Conservation (phyloP, 768 basidiomycete genomes). For the Megacollybia marginata region DNA sequence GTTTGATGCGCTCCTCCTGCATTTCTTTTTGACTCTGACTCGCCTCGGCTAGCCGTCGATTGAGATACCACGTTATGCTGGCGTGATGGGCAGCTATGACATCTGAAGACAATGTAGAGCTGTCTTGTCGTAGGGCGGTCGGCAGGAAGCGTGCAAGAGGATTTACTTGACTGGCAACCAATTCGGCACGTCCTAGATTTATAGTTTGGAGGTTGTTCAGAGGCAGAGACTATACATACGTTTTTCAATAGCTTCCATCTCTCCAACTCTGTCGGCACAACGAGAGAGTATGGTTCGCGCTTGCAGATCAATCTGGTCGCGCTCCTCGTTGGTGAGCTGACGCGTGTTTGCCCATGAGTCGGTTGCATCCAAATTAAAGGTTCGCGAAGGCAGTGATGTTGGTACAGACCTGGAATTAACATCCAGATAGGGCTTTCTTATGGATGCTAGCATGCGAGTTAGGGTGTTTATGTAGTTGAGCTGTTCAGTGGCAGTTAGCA, state of each 20-base stretch:
- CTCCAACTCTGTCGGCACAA: conserved; percentile 81
- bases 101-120: conserved; percentile 46
- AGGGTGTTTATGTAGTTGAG: conserved; percentile 67
- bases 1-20: conserved; percentile 89
- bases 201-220: conserved; percentile 7
- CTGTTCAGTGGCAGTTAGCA: conserved; percentile 27
- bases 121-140: conserved; percentile 55
- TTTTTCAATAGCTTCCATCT: conserved; percentile 85
- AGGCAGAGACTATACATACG: conserved; percentile 35
- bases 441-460: conserved; percentile 60
- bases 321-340: conserved; percentile 79
- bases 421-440: conserved; percentile 85
- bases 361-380: conserved; percentile 46
- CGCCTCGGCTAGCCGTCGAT: conserved; percentile 68
- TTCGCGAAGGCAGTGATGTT: conserved; percentile 39
- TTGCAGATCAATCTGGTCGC: conserved; percentile 94
- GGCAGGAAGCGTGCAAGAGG: conserved; percentile 68
- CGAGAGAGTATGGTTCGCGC: conserved; percentile 78
- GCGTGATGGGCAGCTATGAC: conserved; percentile 88
- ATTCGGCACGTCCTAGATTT: conserved; percentile 53
- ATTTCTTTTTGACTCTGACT: conserved; percentile 77
- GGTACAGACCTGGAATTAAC: conserved; percentile 55
- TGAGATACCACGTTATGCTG: conserved; percentile 89
- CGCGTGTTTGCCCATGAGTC: conserved; percentile 58
- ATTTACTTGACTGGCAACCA: conserved; percentile 57